Percentiles rank a stretch among this genome's conserved stretches.
Evolutionary conservation across 2,329 filamentous ascomycete species (phyloP).

Genomic region (Colletotrichum chlorophyti): DNA sequence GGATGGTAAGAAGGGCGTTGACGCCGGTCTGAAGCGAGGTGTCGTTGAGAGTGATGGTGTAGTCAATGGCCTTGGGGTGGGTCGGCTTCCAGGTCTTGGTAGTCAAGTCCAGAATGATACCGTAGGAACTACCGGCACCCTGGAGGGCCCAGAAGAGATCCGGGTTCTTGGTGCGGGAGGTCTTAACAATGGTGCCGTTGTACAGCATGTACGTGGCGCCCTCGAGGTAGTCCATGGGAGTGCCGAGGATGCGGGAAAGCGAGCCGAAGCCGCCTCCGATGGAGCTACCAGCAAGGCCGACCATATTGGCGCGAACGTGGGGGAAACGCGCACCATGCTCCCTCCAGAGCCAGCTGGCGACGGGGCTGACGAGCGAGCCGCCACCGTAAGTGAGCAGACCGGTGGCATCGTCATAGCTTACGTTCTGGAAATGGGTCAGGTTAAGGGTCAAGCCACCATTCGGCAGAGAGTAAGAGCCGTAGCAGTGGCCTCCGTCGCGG

Average conservation of each 20-base stretch:
- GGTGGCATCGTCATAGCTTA: conserved; percentile 18
- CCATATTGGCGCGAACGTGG: conserved; percentile 28
- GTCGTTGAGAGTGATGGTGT: conserved; percentile 24
- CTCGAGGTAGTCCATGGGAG: conserved; percentile 26
- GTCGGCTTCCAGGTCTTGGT: conserved; percentile 26
- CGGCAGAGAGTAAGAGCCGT: conserved; percentile 22
- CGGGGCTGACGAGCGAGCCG: conserved; percentile 21
- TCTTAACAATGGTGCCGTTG: conserved; percentile 27
- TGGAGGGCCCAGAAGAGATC: conserved; percentile 30
- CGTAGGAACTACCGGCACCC: conserved; percentile 28
- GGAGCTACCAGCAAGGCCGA: conserved; percentile 22
- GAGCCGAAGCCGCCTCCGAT: conserved; percentile 29
- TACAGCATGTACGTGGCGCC: conserved; percentile 30
- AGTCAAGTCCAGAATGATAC: conserved; percentile 24
- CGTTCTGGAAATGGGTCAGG: conserved; percentile 24
- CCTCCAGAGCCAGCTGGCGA: conserved; percentile 26
- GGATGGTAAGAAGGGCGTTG: conserved; percentile 24
- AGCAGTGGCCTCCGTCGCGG: conserved; percentile 27
- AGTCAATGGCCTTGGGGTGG: conserved; percentile 15
- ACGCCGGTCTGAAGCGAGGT: conserved; percentile 10
- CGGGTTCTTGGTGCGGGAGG: conserved; percentile 24
- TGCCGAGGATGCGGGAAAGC: conserved; percentile 26
- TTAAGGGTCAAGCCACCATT: conserved; percentile 25
- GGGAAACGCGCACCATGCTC: conserved; percentile 27
- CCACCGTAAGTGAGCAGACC: conserved; percentile 26